These are phyloP conservation scores for Centaurea solstitialis DNA, from an alignment of 129 eudicot species.

Conservation along the genomic window DNA sequence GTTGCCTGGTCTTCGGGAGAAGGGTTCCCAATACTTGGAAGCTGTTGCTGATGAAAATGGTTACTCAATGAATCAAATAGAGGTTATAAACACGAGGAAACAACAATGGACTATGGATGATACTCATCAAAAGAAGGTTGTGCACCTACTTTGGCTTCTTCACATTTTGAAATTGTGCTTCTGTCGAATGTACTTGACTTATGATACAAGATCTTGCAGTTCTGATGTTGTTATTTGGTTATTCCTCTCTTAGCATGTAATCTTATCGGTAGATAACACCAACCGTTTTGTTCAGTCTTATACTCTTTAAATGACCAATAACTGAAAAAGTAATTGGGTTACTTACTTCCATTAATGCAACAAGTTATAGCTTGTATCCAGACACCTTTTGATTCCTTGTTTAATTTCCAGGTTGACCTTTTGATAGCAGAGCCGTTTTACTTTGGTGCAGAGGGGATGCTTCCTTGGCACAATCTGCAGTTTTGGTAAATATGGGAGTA, in stretches of 20 bases:
- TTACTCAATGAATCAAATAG: constrained; percentile 52
- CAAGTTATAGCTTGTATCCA: neutral
- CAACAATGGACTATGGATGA: constrained; percentile 42
- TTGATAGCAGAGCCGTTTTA: constrained; percentile 87
- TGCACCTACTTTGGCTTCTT: constrained; percentile 1
- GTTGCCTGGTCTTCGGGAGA: constrained; percentile 72
- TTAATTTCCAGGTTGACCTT: constrained; percentile 61
- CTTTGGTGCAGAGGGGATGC: constrained; percentile 64
- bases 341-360: neutral
- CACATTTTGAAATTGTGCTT: neutral
- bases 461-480: constrained; percentile 93
- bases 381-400: neutral
- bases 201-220: constrained; percentile 4
- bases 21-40: constrained; percentile 64
- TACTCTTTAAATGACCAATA: neutral
- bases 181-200: neutral
- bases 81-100: constrained; percentile 45
- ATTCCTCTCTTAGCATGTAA: neutral
- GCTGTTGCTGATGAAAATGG: constrained; percentile 66
- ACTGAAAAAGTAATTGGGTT: neutral
- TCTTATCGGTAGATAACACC: neutral
- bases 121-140: constrained; percentile 59
- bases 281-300: neutral
- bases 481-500: constrained; percentile 62
- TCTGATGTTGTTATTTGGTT: neutral